phyloP scores from a whole-genome alignment of 768 basidiomycete genomes.

The Agrocybe chaxingu region DNA sequence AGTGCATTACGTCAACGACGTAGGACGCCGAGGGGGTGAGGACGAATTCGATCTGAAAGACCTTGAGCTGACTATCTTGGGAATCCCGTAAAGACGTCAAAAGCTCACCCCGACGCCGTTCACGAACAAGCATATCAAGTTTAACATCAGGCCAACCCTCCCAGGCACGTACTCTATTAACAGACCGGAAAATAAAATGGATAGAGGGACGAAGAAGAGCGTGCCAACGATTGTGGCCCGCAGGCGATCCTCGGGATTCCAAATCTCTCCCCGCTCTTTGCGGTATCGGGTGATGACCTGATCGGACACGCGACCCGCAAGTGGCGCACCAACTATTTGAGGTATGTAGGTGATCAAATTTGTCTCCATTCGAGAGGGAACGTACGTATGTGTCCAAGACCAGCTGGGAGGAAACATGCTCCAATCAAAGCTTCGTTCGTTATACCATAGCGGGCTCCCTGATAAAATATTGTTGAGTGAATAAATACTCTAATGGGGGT shows the following conservation, averaged over 20 bases:
- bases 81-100: constrained; percentile 13
- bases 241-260: constrained; percentile 67
- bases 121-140: constrained; percentile 51
- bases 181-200: constrained; percentile 44
- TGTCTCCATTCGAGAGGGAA: neutral
- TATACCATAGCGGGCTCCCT: constrained; percentile 57
- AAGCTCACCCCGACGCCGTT: constrained; percentile 57
- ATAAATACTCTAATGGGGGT: neutral
- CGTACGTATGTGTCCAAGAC: constrained; percentile 45
- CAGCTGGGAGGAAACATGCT: constrained; percentile 52
- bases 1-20: constrained; percentile 52
- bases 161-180: constrained; percentile 45
- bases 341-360: no score
- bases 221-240: constrained; percentile 44
- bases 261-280: constrained; percentile 44
- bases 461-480: neutral
- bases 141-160: constrained; percentile 41
- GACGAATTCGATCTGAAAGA: constrained; percentile 46
- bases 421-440: constrained; percentile 53
- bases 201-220: constrained; percentile 46
- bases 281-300: constrained; percentile 40
- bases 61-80: neutral
- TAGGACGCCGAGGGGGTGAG: constrained; percentile 52
- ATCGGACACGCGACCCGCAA: constrained; percentile 59
- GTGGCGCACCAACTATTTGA: constrained; percentile 33